Evolutionary conservation across 2,329 filamentous ascomycete species (phyloP).

Genomic region (Paraconiothyrium sp.): DNA sequence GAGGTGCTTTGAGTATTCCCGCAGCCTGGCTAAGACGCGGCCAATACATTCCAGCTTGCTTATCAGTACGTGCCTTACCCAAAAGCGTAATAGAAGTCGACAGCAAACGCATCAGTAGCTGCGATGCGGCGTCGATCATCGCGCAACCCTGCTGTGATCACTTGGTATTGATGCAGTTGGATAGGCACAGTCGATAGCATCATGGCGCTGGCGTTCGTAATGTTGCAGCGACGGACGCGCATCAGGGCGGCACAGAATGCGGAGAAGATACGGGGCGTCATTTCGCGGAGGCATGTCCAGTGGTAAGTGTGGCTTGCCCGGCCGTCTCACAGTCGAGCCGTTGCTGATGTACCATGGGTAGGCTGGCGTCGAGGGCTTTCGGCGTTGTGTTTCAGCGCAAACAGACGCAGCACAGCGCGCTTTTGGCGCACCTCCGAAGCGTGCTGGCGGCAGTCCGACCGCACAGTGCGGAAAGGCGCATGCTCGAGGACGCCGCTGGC

Average conservation of each 20-base stretch:
- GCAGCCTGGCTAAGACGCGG: constrained; percentile 65
- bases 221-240: constrained; percentile 67
- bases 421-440: constrained; percentile 73
- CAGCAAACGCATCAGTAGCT: constrained; percentile 27
- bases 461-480: constrained; percentile 38
- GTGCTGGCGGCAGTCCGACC: constrained; percentile 43
- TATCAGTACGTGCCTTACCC: constrained; percentile 58
- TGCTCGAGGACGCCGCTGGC: constrained; percentile 39
- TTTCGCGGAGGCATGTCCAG: constrained; percentile 68
- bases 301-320: constrained; percentile 63
- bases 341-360: constrained; percentile 46
- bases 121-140: constrained; percentile 34
- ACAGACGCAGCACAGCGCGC: constrained; percentile 72
- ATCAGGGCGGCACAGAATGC: constrained; percentile 59
- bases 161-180: constrained; percentile 16
- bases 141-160: constrained; percentile 29
- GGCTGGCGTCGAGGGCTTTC: constrained; percentile 77
- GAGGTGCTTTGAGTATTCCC: constrained; percentile 72
- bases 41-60: constrained; percentile 70
- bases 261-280: constrained; percentile 52
- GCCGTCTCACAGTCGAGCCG: constrained; percentile 31
- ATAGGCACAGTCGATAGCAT: constrained; percentile 73
- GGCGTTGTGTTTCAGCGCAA: constrained; percentile 71
- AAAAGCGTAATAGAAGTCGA: constrained; percentile 25
- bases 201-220: constrained; percentile 69